Evolutionary conservation across 257 asterid genomes (phyloP).

Genomic region (Lantana camara): DNA sequence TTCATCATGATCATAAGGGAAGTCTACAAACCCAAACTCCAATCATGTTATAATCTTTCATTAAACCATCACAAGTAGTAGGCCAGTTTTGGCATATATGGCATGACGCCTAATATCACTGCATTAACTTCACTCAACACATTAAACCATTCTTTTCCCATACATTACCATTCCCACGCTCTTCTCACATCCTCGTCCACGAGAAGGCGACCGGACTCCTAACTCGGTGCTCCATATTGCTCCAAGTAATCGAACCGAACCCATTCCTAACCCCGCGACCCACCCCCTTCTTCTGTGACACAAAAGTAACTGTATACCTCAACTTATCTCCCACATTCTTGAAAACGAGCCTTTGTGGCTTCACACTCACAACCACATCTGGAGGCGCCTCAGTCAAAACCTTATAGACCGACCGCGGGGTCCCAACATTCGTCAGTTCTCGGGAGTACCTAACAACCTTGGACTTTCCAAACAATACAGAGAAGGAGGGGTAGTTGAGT

Average conservation of each 20-base stretch:
- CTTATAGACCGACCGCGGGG: constrained; percentile 46
- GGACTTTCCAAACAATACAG: constrained; percentile 62
- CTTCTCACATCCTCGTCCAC: constrained; percentile 42
- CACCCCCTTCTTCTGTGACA: constrained; percentile 42
- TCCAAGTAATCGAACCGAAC: constrained; percentile 79
- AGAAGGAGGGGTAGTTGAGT: constrained; percentile 87
- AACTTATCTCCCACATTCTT: constrained; percentile 47
- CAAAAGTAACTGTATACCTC: constrained; percentile 64
- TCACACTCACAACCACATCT: constrained; percentile 49
- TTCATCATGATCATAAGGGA: too few species aligned
- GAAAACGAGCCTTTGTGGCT: constrained; percentile 59
- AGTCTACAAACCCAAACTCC: too few species aligned
- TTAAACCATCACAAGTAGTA: constrained; percentile 1
- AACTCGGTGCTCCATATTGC: constrained; percentile 52
- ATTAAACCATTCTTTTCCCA: not conserved
- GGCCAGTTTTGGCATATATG: constrained; percentile 15
- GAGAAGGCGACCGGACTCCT: constrained; percentile 74
- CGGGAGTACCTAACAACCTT: constrained; percentile 71
- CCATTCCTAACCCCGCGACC: constrained; percentile 30
- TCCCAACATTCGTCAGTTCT: constrained; percentile 67
- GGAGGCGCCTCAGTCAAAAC: constrained; percentile 50
- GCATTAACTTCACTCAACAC: constrained; percentile 20
- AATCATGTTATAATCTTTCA: too few species aligned
- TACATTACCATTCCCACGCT: too few species aligned
- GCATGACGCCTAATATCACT: constrained; percentile 4